A percentile compares a stretch with the other conserved stretches of the same genome.
Conservation (phyloP, 2,329 filamentous ascomycete species). For the Colletotrichum incanum region DNA sequence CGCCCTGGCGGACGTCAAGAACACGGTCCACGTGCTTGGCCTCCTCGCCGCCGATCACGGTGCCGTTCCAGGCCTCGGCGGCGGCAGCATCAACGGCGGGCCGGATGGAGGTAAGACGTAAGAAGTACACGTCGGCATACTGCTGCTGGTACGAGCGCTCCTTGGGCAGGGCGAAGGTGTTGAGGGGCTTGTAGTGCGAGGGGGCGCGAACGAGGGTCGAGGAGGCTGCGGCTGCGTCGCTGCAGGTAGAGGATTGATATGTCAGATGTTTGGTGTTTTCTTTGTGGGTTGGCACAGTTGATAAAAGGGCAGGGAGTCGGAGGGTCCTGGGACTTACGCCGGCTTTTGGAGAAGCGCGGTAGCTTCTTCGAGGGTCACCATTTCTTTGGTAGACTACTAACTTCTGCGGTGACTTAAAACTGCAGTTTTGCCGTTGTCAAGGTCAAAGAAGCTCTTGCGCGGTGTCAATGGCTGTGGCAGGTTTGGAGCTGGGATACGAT, state of each 20-base stretch:
- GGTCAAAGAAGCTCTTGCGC: constrained; percentile 9
- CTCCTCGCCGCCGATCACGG: constrained; percentile 82
- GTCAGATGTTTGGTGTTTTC: constrained; percentile 10
- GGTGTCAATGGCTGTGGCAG: constrained; percentile 22
- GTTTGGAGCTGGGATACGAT: constrained; percentile 35
- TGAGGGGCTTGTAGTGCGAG: constrained; percentile 80
- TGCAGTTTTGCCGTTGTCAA: not conserved
- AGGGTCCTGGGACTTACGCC: constrained; percentile 56
- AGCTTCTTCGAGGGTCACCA: constrained; percentile 63
- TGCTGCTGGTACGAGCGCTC: constrained; percentile 90
- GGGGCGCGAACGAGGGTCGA: constrained; percentile 64
- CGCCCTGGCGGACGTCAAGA: constrained; percentile 93
- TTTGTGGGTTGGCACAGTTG: not conserved
- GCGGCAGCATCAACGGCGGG: constrained; percentile 85
- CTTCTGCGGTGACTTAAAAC: not conserved
- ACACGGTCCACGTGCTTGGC: constrained; percentile 88
- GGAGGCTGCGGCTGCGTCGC: constrained; percentile 25
- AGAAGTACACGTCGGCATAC: constrained; percentile 97
- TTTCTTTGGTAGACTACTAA: constrained; percentile 45
- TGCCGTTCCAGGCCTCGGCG: constrained; percentile 81
- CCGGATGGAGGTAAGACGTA: constrained; percentile 90
- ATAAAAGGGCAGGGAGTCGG: not conserved
- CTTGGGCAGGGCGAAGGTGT: constrained; percentile 81
- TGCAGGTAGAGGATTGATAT: not conserved
- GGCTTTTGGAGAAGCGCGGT: constrained; percentile 63